A percentile compares a stretch with the other conserved stretches of the same genome.
Evolutionary conservation across 352 stramenopile genomes (phyloP).

Genomic region (Globisporangium carolinianum): DNA sequence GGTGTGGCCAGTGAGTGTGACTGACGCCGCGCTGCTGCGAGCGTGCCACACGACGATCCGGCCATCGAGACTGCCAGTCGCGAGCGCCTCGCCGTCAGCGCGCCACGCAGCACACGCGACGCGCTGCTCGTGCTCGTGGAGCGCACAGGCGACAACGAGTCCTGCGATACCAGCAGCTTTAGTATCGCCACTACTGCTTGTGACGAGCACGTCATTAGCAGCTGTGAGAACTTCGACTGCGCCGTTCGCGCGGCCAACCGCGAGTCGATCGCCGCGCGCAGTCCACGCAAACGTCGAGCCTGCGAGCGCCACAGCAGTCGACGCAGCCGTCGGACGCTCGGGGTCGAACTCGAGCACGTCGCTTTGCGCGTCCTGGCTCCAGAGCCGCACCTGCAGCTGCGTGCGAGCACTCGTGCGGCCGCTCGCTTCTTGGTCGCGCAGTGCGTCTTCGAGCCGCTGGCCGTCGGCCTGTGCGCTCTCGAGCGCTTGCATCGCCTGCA

Average conservation of each 20-base stretch:
- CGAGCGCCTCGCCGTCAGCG: conserved; percentile 18
- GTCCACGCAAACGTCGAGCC: conserved; percentile 25
- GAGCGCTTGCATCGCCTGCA: conserved; percentile 40
- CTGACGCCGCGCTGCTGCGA: conserved; percentile 1
- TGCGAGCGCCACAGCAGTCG: conserved; percentile 15
- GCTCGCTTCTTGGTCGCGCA: conserved; percentile 21
- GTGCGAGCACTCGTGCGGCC: too few species aligned
- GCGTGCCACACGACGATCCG: conserved; percentile 43
- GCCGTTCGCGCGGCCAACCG: conserved; percentile 34
- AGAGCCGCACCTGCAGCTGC: conserved; percentile 19
- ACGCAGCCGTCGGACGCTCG: conserved; percentile 21
- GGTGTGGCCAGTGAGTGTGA: conserved; percentile 25
- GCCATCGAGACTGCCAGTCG: conserved; percentile 39
- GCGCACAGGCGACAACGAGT: conserved; percentile 8
- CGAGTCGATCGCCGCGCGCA: conserved; percentile 19
- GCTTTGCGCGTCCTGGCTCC: conserved; percentile 31
- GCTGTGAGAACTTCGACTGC: conserved; percentile 30
- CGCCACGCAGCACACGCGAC: conserved; percentile 40
- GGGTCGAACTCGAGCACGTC: conserved; percentile 31
- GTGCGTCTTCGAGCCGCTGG: conserved; percentile 38
- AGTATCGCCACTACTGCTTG: neutral
- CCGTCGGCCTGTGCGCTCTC: conserved; percentile 42
- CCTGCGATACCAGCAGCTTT: neutral
- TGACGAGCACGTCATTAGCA: neutral
- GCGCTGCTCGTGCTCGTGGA: conserved; percentile 49